phyloP scores from a whole-genome alignment of 2,329 filamentous ascomycete species.

The Aspergillus latus region DNA sequence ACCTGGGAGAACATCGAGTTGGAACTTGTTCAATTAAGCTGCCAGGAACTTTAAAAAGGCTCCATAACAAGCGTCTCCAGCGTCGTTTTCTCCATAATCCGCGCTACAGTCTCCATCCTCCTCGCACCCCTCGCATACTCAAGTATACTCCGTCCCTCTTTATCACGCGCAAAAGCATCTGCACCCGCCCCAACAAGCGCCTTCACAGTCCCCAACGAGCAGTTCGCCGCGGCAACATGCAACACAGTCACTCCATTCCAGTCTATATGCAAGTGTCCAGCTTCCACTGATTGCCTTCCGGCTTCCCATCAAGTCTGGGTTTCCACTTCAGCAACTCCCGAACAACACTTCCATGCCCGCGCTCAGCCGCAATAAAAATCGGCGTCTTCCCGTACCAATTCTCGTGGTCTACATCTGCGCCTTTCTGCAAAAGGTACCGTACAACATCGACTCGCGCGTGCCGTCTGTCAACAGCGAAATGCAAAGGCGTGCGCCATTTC shows the following conservation, averaged over 20 bases:
- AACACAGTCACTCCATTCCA: not conserved
- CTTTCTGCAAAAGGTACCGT: not conserved
- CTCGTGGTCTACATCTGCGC: not conserved
- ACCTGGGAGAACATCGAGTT: not conserved
- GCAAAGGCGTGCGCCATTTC: not conserved
- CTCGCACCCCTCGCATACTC: not conserved
- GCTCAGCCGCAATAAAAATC: not conserved
- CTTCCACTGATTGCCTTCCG: too few relatives aligned
- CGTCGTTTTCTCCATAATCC: constrained; percentile 1
- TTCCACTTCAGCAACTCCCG: not conserved
- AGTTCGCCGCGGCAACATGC: constrained; percentile 1
- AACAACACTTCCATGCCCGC: not conserved
- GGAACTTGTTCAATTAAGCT: too few relatives aligned
- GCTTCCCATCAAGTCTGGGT: not conserved
- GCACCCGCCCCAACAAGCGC: not conserved
- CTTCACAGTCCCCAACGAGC: not conserved
- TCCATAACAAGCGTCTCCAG: not conserved
- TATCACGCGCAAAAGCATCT: not conserved
- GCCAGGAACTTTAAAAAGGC: not conserved
- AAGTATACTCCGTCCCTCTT: not conserved
- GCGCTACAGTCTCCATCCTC: not conserved
- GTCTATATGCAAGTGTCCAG: too few relatives aligned
- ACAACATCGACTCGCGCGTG: not conserved
- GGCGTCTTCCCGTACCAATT: not conserved
- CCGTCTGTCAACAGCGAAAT: not conserved